Base-by-base conservation (phyloP, 495 filamentous ascomycete species). In the Glonium stellatum region DNA sequence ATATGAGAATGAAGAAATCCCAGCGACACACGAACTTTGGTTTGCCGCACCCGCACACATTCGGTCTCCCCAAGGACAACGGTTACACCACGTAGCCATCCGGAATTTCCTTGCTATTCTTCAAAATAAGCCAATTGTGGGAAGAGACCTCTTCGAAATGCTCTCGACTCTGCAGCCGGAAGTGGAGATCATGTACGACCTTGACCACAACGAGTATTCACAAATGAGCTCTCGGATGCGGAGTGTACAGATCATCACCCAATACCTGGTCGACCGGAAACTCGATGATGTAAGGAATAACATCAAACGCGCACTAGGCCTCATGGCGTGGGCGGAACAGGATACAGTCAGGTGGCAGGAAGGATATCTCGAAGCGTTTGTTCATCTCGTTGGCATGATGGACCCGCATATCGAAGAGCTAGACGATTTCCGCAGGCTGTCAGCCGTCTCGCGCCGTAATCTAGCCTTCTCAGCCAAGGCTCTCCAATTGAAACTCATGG, bases 241-340 rank as follows among this genome's bases (percentile, higher is more conserved):
- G 15, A 65, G 57, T 49, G 59, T 67, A 12, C 67, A 67, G 31
- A 65, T 65, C 47, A 64, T 70, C 13, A 64, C 59, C 22, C 25
- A 64, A 11, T 69, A 69, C 39, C 56, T 69, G 15, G 57, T 19
- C 31, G 19, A 54, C 11, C 57, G 60, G 25, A 60, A 58, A 18
- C 50, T 87, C 13, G 84, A 87, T 64, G 85, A 89, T 65, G 77
- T 87, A 13, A 76, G 84, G 12, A 82, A 83, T 59, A 84, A 85
- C 58, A 73, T 84, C 0, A 77, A 81, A 39, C 74, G 75, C 0
- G 86, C 86, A 1, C 79, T 84, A 1, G 79, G 81, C 4, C 68
- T 89, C 4, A 72, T 89, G 21, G 80, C 82, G 9, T 89, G 81
- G 78, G 82, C 80, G 22, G 86, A 89, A 62, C 74, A 70, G 12